Evolutionary conservation across 306 rosid species (phyloP), one percentile per base, ranked within the genome.

Genomic region (Cucumis cinereus): DNA sequence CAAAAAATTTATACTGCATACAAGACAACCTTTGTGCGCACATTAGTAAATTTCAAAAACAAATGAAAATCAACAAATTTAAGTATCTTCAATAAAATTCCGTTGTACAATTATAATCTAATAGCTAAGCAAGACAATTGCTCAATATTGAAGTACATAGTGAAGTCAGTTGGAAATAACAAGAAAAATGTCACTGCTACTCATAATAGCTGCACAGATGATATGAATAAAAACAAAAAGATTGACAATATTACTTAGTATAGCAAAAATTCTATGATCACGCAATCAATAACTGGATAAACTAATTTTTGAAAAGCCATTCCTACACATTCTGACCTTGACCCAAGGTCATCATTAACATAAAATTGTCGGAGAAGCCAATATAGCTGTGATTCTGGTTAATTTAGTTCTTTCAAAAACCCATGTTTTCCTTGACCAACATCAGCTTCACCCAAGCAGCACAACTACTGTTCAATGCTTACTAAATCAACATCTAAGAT

Each of bases 1-100:
- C 98, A 85, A 57, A 95, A 86, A 95, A 95, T 81, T 95, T 95
- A 88, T 86, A 95, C 99, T 95, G 98, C 94, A 89, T 72, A 26
- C 61, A 77, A 77, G 79, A 78, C 73, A 77, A 41, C 24, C 70
- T 28, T 83, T 10, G 73, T 77, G 79, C 45, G 40, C 61, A 67
- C 45, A 50, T 49, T 50, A 50, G 76, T 36, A 10, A 56, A 10
- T 68, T 26, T 22, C 10, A 49, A 73, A 52, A 50, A 54, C 4
- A 13, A 68, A n/a, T 36, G 35, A 66, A 40, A 67, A n/a, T 12
- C 17, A 58, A 45, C 1, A 3, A 45, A 43, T 26, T 14, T 24
- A 24, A 47, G 20, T 8, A 70, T 16, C 23, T 70, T 70, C 35
- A 6, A 14, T 24, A 70, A 24, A 70, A 0, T 8, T 24, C 14